Percentiles rank a stretch among this genome's conserved stretches.
Evolutionary conservation across 2,329 filamentous ascomycete genomes (phyloP).

Genomic region (Aspergillus tubingensis): DNA sequence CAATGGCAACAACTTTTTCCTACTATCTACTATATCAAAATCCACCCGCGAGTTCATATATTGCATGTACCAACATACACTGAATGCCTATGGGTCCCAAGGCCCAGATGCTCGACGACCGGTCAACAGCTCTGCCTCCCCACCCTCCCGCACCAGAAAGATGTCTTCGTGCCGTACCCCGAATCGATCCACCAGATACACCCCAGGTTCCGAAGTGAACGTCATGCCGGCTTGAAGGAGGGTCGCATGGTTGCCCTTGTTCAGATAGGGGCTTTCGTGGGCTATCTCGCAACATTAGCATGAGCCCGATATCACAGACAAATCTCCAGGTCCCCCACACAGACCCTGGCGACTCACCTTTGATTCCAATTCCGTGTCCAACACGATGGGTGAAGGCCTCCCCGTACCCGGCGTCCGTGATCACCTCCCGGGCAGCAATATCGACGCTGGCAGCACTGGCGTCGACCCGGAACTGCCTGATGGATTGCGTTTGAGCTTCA

Average conservation of each 20-base stretch:
- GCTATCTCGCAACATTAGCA: conserved; percentile 27
- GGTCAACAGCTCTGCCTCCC: conserved; percentile 58
- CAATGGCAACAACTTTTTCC: too few species aligned
- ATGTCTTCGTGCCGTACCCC: conserved; percentile 66
- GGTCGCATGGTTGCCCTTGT: conserved; percentile 59
- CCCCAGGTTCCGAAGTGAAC: conserved; percentile 65
- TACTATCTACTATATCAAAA: too few species aligned
- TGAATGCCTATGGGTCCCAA: conserved; percentile 50
- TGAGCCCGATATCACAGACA: not conserved
- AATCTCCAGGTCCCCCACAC: too few species aligned
- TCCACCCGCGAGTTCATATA: too few species aligned
- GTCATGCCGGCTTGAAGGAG: conserved; percentile 59
- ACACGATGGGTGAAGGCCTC: conserved; percentile 63
- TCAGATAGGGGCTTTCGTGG: conserved; percentile 65
- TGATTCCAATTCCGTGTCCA: conserved; percentile 67
- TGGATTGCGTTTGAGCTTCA: conserved; percentile 62
- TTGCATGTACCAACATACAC: not conserved
- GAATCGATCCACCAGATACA: conserved; percentile 62
- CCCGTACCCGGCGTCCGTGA: conserved; percentile 61
- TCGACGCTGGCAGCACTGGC: conserved; percentile 62
- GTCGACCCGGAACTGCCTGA: conserved; percentile 53
- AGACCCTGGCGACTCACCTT: conserved; percentile 39
- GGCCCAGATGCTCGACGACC: conserved; percentile 55
- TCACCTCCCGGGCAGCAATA: conserved; percentile 60
- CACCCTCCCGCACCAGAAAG: conserved; percentile 57